These are phyloP conservation scores for Diaporthe citrichinensis DNA, from an alignment of 2,329 filamentous ascomycete species.

Conservation along the genomic window DNA sequence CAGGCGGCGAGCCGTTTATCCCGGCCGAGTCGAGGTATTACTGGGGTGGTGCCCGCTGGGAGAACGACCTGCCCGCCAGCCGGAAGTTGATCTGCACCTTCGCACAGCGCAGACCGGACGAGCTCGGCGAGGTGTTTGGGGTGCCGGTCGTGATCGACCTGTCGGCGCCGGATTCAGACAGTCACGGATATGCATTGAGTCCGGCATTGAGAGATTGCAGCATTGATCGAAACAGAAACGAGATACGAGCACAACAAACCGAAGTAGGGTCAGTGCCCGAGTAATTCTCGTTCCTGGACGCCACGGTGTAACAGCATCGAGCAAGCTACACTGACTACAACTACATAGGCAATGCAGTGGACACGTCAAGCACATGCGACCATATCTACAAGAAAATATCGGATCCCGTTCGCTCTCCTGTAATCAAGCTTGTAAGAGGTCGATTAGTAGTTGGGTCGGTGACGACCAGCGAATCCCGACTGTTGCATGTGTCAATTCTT, in stretches of 20 bases:
- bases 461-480: slow-evolving; percentile 27
- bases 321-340: neutral
- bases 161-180: neutral
- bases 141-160: slow-evolving; percentile 19
- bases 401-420: slow-evolving; percentile 23
- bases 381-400: slow-evolving; percentile 20
- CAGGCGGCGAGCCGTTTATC: slow-evolving; percentile 10
- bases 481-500: slow-evolving; percentile 13
- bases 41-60: slow-evolving; percentile 19
- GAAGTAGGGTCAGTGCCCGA: neutral
- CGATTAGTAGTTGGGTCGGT: slow-evolving; percentile 16
- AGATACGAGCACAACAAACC: neutral
- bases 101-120: slow-evolving; percentile 13
- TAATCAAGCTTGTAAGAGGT: slow-evolving; percentile 22
- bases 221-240: neutral
- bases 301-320: neutral
- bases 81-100: slow-evolving; percentile 20
- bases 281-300: neutral
- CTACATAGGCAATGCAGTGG: neutral
- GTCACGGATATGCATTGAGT: neutral
- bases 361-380: neutral
- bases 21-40: slow-evolving; percentile 26
- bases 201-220: too few species aligned
- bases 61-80: slow-evolving; percentile 15
- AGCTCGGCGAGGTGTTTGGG: slow-evolving; percentile 16